Percentiles rank a stretch among this genome's conserved stretches.
phyloP scores from a whole-genome alignment of 1,284 basidiomycete genomes.

The Mrakiaceae sp. region DNA sequence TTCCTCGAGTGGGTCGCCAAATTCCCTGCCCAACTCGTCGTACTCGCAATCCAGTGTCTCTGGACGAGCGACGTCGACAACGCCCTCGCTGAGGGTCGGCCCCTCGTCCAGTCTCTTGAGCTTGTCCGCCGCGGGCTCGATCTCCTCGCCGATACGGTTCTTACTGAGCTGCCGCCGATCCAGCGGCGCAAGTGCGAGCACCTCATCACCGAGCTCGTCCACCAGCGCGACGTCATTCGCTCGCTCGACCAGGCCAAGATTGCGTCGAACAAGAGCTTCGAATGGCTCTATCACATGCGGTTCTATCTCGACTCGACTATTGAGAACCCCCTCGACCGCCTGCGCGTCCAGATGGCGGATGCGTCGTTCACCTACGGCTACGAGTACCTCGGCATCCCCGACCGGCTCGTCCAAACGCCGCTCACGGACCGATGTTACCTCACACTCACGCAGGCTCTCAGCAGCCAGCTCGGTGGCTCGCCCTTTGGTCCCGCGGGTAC shows the following conservation, averaged over 20 bases:
- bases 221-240: constrained; percentile 89
- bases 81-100: constrained; percentile 48
- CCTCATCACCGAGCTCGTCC: constrained; percentile 96
- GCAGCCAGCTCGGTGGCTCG: constrained; percentile 87
- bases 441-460: constrained; percentile 89
- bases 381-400: constrained; percentile 95
- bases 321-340: constrained; percentile 65
- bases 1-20: constrained; percentile 85
- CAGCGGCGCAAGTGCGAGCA: constrained; percentile 96
- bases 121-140: constrained; percentile 76
- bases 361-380: constrained; percentile 94
- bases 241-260: constrained; percentile 60
- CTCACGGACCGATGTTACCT: constrained; percentile 96
- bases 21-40: constrained; percentile 91
- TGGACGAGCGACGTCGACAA: constrained; percentile 83
- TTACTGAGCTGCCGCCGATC: constrained; percentile 75
- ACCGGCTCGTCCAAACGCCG: constrained; percentile 95
- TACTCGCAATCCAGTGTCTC: constrained; percentile 82
- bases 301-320: constrained; percentile 72
- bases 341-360: constrained; percentile 77
- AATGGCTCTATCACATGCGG: constrained; percentile 97
- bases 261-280: constrained; percentile 58
- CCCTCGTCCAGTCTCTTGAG: constrained; percentile 57
- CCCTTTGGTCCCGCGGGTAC: constrained; percentile 99
- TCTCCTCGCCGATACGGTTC: constrained; percentile 86